These are phyloP conservation scores for Tylopilus orsonianus DNA, from an alignment of 1,284 basidiomycete species.

Conservation along the genomic window DNA sequence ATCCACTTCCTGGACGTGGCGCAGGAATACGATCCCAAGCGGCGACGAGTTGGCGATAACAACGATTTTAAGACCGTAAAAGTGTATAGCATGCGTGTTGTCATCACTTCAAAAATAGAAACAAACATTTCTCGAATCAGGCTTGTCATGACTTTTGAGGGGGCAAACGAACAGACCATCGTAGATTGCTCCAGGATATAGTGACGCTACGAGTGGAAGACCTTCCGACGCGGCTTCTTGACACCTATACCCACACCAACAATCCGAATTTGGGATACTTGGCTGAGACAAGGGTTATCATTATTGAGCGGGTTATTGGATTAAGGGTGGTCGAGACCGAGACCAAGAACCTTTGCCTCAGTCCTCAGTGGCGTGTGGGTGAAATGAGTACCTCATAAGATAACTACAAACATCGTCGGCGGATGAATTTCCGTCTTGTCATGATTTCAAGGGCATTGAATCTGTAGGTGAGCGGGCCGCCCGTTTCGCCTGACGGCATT, in stretches of 20 bases:
- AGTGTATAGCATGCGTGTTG: slow-evolving; percentile 45
- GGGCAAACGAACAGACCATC: too few species aligned
- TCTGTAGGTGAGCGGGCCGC: too few species aligned
- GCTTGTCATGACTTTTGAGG: too few species aligned
- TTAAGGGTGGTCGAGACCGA: too few species aligned
- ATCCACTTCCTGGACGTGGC: slow-evolving; percentile 48
- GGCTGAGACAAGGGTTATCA: slow-evolving; percentile 42
- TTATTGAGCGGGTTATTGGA: slow-evolving; percentile 53
- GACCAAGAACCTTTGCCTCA: too few species aligned
- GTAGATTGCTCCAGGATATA: slow-evolving; percentile 41
- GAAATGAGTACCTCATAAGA: too few species aligned
- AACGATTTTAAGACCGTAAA: slow-evolving; percentile 44
- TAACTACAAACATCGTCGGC: too few species aligned
- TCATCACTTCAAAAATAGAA: neutral
- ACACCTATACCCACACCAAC: slow-evolving; percentile 53
- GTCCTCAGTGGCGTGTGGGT: too few species aligned
- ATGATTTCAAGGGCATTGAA: too few species aligned
- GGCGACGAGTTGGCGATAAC: slow-evolving; percentile 40
- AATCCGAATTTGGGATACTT: slow-evolving; percentile 44
- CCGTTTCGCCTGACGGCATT: too few species aligned
- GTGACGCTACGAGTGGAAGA: slow-evolving; percentile 48
- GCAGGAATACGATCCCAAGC: slow-evolving; percentile 44
- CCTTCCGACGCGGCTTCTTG: slow-evolving; percentile 59
- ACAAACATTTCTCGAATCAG: slow-evolving; percentile 12
- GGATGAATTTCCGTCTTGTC: too few species aligned